Conservation (phyloP, 805 yeast species). For the Candida berthetii region DNA sequence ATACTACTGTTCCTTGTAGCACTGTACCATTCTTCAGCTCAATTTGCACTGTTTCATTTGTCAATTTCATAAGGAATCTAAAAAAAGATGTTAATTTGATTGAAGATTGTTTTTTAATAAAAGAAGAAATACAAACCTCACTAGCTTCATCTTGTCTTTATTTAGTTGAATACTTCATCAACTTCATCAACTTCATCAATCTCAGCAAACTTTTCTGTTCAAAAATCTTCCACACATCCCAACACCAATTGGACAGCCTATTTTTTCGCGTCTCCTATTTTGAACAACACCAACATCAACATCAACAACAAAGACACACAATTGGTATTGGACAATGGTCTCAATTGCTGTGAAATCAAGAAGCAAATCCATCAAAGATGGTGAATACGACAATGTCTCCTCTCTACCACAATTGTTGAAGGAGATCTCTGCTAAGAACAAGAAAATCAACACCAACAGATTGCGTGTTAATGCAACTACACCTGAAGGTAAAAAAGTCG, state of each 20-base stretch:
- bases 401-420: slow-evolving; percentile 1
- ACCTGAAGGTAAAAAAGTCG: slow-evolving; percentile 11
- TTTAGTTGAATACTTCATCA: no score
- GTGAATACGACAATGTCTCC: slow-evolving; percentile 23
- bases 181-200: no score
- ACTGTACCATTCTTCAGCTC: slow-evolving; percentile 90
- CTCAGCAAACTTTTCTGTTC: no score
- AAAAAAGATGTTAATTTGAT: neutral
- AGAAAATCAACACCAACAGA: slow-evolving; percentile 14
- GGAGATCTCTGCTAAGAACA: slow-evolving; percentile 3
- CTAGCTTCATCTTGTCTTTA: slow-evolving; percentile 59
- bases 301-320: no score
- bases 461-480: slow-evolving; percentile 22
- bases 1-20: slow-evolving; percentile 74
- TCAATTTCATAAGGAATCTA: slow-evolving; percentile 74
- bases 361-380: slow-evolving; percentile 48
- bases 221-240: no score
- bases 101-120: neutral
- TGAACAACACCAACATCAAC: no score
- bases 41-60: slow-evolving; percentile 81
- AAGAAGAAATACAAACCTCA: slow-evolving; percentile 28
- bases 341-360: slow-evolving; percentile 50
- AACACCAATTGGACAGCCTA: no score
- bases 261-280: no score
- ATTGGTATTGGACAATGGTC: no score